Percentiles rank a stretch among this genome's conserved stretches.
Conservation (phyloP, 371 early-diverging fungal species). For the Mucor irregularis region DNA sequence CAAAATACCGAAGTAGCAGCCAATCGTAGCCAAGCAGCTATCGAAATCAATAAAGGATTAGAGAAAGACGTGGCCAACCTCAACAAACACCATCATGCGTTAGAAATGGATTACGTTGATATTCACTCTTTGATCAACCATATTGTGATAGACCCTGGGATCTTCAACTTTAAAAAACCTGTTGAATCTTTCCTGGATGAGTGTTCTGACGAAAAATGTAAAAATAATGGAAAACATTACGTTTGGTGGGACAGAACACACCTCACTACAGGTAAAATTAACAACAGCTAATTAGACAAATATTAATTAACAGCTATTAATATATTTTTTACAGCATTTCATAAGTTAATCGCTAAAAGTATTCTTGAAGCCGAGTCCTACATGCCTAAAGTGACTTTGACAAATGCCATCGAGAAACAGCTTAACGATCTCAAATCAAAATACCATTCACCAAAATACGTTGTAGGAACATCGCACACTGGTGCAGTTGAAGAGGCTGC, state of each 20-base stretch:
- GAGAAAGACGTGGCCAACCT: conserved; percentile 31
- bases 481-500: conserved; percentile 29
- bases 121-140: conserved; percentile 33
- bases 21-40: conserved; percentile 25
- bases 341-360: conserved; percentile 35
- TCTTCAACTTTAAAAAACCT: conserved; percentile 34
- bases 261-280: conserved; percentile 45
- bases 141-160: conserved; percentile 28
- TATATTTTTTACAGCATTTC: conserved; percentile 20
- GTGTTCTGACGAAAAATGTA: conserved; percentile 17
- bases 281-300: too few relatives aligned
- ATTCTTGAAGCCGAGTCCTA: conserved; percentile 39
- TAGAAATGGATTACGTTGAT: conserved; percentile 39
- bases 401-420: conserved; percentile 11
- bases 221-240: conserved; percentile 25
- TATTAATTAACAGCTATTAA: neutral
- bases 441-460: conserved; percentile 29
- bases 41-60: conserved; percentile 31
- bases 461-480: conserved; percentile 13
- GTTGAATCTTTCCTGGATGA: conserved; percentile 28
- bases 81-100: conserved; percentile 39
- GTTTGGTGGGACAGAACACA: conserved; percentile 53
- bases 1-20: conserved; percentile 2
- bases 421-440: conserved; percentile 15
- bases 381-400: conserved; percentile 12